Conservation (phyloP, 176 grass and related monocot species). For the Puya raimondii region DNA sequence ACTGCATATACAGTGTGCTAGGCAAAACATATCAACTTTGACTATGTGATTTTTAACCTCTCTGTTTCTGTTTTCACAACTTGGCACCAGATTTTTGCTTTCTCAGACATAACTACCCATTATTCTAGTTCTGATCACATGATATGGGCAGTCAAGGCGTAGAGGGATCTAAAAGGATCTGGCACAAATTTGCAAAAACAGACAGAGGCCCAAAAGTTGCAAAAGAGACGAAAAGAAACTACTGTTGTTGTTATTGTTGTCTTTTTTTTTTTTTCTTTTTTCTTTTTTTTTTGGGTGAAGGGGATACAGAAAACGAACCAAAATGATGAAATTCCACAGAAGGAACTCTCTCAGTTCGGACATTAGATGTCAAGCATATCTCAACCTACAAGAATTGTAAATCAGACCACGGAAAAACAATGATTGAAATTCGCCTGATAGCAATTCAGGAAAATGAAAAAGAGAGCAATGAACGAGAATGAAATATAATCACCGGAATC, state of each 20-base stretch:
- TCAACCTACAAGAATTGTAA: slow-evolving; percentile 50
- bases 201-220: no score
- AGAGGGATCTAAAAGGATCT: no score
- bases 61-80: no score
- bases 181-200: no score
- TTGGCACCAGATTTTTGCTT: no score
- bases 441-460: neutral
- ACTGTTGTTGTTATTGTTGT: no score
- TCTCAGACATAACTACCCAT: no score
- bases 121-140: no score
- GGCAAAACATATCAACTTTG: slow-evolving; percentile 3
- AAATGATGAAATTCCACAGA: slow-evolving; percentile 78
- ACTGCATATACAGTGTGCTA: slow-evolving; percentile 32
- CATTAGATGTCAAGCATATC: slow-evolving; percentile 96
- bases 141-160: no score
- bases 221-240: no score
- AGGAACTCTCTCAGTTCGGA: slow-evolving; percentile 61
- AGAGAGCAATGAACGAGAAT: neutral
- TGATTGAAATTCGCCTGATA: neutral
- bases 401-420: neutral
- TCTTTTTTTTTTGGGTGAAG: neutral
- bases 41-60: neutral
- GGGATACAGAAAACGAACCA: slow-evolving; percentile 28
- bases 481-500: slow-evolving; percentile 48
- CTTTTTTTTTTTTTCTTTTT: neutral